Evolutionary conservation across 805 yeast species (phyloP).

Genomic region (Candida nonsorbophila): DNA sequence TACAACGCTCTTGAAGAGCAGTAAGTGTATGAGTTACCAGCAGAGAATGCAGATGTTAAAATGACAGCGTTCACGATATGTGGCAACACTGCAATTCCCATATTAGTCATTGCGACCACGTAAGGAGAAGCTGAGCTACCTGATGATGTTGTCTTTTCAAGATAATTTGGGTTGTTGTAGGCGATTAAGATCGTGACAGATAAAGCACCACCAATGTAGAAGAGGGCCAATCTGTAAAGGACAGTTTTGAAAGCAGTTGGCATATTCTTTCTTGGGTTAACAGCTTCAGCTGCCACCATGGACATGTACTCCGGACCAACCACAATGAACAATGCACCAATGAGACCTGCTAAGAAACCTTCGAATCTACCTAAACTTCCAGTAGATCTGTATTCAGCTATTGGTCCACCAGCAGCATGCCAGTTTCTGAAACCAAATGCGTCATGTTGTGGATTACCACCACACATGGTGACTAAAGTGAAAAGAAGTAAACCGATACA

Average conservation of each 20-base stretch:
- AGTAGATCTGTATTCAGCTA: slow-evolving; percentile 29
- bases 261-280: slow-evolving; percentile 36
- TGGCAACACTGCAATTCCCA: slow-evolving; percentile 22
- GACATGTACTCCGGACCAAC: slow-evolving; percentile 43
- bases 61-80: slow-evolving; percentile 28
- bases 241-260: slow-evolving; percentile 38
- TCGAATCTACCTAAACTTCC: slow-evolving; percentile 36
- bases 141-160: slow-evolving; percentile 16
- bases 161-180: slow-evolving; percentile 24
- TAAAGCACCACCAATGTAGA: slow-evolving; percentile 40
- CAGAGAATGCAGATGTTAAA: slow-evolving; percentile 22
- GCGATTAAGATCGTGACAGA: slow-evolving; percentile 35
- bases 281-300: slow-evolving; percentile 40
- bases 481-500: slow-evolving; percentile 34
- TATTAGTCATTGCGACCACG: slow-evolving; percentile 22
- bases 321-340: slow-evolving; percentile 33
- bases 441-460: slow-evolving; percentile 28
- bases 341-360: slow-evolving; percentile 36
- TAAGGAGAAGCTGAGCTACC: slow-evolving; percentile 26
- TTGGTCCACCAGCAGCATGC: slow-evolving; percentile 33
- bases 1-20: slow-evolving; percentile 15
- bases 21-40: slow-evolving; percentile 16
- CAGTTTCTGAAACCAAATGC: slow-evolving; percentile 32
- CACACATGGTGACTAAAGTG: slow-evolving; percentile 33
- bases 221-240: slow-evolving; percentile 38